These are phyloP conservation scores for Setaria viridis DNA, from an alignment of 202 grass and related monocot species.

Conservation along the genomic window DNA sequence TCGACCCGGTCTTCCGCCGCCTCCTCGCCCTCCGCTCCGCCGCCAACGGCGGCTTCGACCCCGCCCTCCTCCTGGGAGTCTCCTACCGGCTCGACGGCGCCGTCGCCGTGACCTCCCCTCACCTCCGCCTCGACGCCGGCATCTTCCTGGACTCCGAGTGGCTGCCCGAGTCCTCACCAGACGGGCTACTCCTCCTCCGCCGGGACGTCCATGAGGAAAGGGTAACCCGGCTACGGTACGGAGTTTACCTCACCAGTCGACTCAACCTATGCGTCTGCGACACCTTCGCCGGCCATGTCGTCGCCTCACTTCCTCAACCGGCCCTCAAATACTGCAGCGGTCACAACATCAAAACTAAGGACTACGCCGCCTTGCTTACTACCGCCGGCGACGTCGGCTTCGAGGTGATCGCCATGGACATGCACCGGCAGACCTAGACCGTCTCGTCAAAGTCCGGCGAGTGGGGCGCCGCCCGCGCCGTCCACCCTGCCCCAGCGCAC, in stretches of 20 bases:
- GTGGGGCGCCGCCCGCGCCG: background rate
- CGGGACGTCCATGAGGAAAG: background rate
- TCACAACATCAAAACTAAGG: too few relatives aligned
- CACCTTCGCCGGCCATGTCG: background rate
- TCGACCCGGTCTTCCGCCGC: constrained; percentile 25
- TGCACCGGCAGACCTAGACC: background rate
- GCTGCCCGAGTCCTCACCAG: too few relatives aligned
- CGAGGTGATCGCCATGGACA: background rate
- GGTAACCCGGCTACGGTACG: too few relatives aligned
- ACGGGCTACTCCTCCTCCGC: too few relatives aligned
- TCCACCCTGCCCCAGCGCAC: too few relatives aligned
- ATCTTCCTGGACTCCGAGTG: too few relatives aligned
- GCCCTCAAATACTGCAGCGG: too few relatives aligned
- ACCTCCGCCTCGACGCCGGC: too few relatives aligned
- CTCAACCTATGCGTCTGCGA: background rate
- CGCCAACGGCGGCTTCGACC: constrained; percentile 6
- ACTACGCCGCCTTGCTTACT: background rate
- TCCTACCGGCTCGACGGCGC: background rate
- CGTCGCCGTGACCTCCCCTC: too few relatives aligned
- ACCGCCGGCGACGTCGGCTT: background rate
- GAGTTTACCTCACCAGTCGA: too few relatives aligned
- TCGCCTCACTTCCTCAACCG: background rate
- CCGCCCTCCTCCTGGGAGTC: background rate
- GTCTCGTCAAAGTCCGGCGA: background rate
- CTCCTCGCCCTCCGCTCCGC: background rate